These are phyloP conservation scores for Botrytis byssoidea DNA, from an alignment of 2,329 filamentous ascomycete species.

Conservation along the genomic window DNA sequence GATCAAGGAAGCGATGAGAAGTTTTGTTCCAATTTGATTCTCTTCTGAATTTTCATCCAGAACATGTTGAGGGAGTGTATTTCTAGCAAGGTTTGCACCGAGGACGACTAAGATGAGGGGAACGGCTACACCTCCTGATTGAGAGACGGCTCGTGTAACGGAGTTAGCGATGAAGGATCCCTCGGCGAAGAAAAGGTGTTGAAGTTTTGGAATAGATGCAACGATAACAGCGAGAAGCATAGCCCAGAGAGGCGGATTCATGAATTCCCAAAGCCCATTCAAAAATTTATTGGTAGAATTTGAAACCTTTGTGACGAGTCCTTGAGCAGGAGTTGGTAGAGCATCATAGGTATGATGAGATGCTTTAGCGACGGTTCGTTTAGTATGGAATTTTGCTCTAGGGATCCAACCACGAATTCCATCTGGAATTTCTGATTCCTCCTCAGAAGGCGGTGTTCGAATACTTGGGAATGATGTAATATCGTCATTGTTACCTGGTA, in stretches of 20 bases:
- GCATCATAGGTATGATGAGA: constrained; percentile 42
- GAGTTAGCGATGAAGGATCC: constrained; percentile 92
- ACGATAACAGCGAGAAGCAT: constrained; percentile 92
- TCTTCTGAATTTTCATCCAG: constrained; percentile 69
- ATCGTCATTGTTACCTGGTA: constrained; percentile 38
- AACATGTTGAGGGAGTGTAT: constrained; percentile 69
- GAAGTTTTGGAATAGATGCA: constrained; percentile 79
- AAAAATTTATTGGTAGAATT: constrained; percentile 51
- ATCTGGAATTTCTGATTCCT: constrained; percentile 39
- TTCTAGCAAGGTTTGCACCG: constrained; percentile 89
- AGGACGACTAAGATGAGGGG: constrained; percentile 93
- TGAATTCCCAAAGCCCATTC: constrained; percentile 80
- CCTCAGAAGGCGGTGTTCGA: constrained; percentile 37
- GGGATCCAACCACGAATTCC: constrained; percentile 46
- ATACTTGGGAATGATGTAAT: constrained; percentile 64
- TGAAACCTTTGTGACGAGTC: constrained; percentile 45
- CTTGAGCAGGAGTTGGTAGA: constrained; percentile 55
- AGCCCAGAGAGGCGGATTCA: constrained; percentile 98
- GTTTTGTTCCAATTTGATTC: constrained; percentile 63
- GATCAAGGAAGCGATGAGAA: constrained; percentile 81
- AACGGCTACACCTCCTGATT: constrained; percentile 87
- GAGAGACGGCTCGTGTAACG: constrained; percentile 80
- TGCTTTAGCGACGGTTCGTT: constrained; percentile 27
- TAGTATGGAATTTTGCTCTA: constrained; percentile 41
- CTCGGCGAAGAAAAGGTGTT: constrained; percentile 81